Base-by-base conservation (phyloP, 805 yeast species). In the Isabelozyma rhagii region DNA sequence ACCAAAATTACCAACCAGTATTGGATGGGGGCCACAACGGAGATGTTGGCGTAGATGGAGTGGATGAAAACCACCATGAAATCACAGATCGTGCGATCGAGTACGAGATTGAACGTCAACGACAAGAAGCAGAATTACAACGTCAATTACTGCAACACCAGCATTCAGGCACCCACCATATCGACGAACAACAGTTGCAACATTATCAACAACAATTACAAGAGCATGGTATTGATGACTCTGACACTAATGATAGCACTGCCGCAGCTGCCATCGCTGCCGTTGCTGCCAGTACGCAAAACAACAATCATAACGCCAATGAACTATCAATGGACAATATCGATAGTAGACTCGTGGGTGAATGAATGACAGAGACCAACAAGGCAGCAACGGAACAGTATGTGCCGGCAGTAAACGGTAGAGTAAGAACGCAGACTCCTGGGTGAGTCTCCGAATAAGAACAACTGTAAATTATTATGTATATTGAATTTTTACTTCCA, bases 201-300 rank as follows among this genome's bases (percentile, higher is more conserved):
- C 69, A 64, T 41, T 67, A 64, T 43, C 63, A 59, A 47, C 65
- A 62, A 50, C 67, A 61, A 50, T 66, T 63, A 4, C 74, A 56
- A 56, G 39, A 56, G 58, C 48, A 51, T 46, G 51, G 48, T 15
- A 47, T 42, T 28, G 51, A 49, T 15, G 49, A 47, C 15, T 25
- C 47, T 3, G 47, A 45, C 14, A 56, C 57, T 18, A 54, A 55
- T 27, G 62, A 58, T 41, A 63, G 56, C 44, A 66, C 65, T 14
- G 61, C 58, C 21, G 85, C 73, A 5, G 77, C 75, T 1, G 75
- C 74, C 17, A 75, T 75, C 2, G 69, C 68, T 47, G 78, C 77
- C 10, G 74, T 76, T 4, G 73, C 66, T 15, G 71, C 72, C 14
- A 63, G 61, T 50, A 71, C 70, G n/a, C 56, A 58, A 39, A 56